Base-by-base conservation (phyloP, 495 filamentous ascomycete genomes). In the Aspergillus campestris region DNA sequence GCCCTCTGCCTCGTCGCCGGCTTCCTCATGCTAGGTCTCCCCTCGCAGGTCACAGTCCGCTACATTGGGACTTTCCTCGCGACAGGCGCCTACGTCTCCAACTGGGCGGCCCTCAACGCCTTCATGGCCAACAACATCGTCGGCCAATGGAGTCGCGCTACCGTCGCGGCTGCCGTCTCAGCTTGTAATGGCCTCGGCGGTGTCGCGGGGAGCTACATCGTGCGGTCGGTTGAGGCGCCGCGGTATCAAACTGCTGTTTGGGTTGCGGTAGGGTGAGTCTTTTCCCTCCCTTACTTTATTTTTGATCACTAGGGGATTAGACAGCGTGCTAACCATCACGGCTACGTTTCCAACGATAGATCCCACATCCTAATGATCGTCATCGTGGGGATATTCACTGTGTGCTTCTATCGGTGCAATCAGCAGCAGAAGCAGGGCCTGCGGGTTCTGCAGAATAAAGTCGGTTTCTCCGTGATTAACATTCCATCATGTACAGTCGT, bases 71-170 rank as follows among this genome's bases (percentile, higher is more conserved):
- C 81, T 0, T 89, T 80, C 57, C 73, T 90, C 2, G 81, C 84
- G 0, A 89, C 84, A 0, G 86, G 86, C 0, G 84, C 85, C 0
- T 90, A 89, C 51, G 74, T 90, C 4, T 80, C 76, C 3, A 90
- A 90, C 49, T 90, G 86, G 84, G 84, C 84, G 0, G 86, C 84
- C 3, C 62, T 89, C 42, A 86, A 79, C 51, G 78, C 83, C 0
- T 89, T 83, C 50, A 80, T 84, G 52, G 77, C 79, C 3, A 85
- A 81, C 53, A 87, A 87, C 55, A 76, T 87, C 27, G 75, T 74
- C 8, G 80, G 73, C 1, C 84, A 88, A 54, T 89, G 86, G 85
- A 89, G 88, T 60, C 71, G 85, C 14, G 83, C 78, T 0, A 84
- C 82, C 36, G 83, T 79, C 5, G 79, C 82, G 0, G 86, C 84